Conservation (phyloP, 345 rosid genomes). For the Bretschneidera sinensis region DNA sequence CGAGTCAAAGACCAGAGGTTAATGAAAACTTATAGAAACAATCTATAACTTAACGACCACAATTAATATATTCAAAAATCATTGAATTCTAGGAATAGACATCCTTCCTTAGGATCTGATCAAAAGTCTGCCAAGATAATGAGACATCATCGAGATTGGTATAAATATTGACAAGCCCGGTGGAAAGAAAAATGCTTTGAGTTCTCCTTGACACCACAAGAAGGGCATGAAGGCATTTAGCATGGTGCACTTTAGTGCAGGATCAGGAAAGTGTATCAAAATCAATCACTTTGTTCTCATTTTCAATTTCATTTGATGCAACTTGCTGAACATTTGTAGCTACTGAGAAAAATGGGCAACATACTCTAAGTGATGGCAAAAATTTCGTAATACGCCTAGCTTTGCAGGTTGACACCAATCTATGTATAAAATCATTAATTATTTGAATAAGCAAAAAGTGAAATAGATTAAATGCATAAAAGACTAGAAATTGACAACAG, state of each 20-base stretch:
- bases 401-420: conserved; percentile 31
- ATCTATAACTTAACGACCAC: conserved; percentile 32
- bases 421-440: conserved; percentile 23
- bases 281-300: conserved; percentile 19
- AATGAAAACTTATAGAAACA: conserved; percentile 35
- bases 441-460: too few species aligned
- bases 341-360: conserved; percentile 22
- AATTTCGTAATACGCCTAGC: conserved; percentile 24
- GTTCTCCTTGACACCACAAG: conserved; percentile 36
- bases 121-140: conserved; percentile 29
- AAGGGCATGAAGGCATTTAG: conserved; percentile 40
- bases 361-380: conserved; percentile 16
- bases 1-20: conserved; percentile 49
- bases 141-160: conserved; percentile 32
- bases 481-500: too few species aligned
- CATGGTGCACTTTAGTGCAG: conserved; percentile 30
- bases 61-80: conserved; percentile 43
- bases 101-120: conserved; percentile 34
- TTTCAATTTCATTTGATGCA: conserved; percentile 8
- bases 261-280: conserved; percentile 31
- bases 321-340: conserved; percentile 23
- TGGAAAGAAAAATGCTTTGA: conserved; percentile 19
- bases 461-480: too few species aligned
- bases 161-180: conserved; percentile 45
- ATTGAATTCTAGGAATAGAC: conserved; percentile 58